Conservation (phyloP, 2,329 filamentous ascomycete genomes). For the Aspergillus aculeatinus region DNA sequence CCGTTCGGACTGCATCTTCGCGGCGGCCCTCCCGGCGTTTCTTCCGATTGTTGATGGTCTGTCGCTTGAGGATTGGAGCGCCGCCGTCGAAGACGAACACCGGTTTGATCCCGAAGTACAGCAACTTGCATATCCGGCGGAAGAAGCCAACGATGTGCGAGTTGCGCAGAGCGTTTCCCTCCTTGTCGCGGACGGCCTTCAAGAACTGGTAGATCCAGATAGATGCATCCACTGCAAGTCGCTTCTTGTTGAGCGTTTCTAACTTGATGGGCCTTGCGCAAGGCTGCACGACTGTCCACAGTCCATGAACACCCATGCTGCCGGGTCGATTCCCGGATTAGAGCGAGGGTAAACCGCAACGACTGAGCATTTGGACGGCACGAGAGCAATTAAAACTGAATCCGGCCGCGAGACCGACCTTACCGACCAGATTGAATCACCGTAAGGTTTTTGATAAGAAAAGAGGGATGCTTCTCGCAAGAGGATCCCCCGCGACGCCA, state of each 20-base stretch:
- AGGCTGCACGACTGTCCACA: constrained; percentile 94
- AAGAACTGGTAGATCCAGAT: constrained; percentile 99
- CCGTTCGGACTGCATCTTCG: constrained; percentile 89
- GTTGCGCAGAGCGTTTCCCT: constrained; percentile 93
- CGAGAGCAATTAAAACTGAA: not conserved
- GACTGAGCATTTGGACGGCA: not conserved
- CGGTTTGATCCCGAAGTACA: constrained; percentile 94
- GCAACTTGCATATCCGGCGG: constrained; percentile 92
- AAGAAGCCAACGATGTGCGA: constrained; percentile 98
- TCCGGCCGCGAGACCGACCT: not conserved
- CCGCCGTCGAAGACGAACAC: constrained; percentile 98
- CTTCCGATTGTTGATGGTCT: constrained; percentile 80
- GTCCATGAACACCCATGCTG: constrained; percentile 91
- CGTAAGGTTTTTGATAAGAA: not conserved
- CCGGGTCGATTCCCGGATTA: constrained; percentile 8
- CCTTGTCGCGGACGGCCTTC: constrained; percentile 97
- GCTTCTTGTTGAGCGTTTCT: constrained; percentile 92
- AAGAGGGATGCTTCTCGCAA: not conserved
- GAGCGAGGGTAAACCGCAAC: not conserved
- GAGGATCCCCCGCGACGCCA: constrained; percentile 1
- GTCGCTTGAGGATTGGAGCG: constrained; percentile 83
- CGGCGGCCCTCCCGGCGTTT: constrained; percentile 79
- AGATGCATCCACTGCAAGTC: constrained; percentile 93
- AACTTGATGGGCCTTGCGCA: constrained; percentile 95
- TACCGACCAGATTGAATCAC: not conserved